phyloP scores from a whole-genome alignment of 148 eudicot species.

The Vaccinium macrocarpon region DNA sequence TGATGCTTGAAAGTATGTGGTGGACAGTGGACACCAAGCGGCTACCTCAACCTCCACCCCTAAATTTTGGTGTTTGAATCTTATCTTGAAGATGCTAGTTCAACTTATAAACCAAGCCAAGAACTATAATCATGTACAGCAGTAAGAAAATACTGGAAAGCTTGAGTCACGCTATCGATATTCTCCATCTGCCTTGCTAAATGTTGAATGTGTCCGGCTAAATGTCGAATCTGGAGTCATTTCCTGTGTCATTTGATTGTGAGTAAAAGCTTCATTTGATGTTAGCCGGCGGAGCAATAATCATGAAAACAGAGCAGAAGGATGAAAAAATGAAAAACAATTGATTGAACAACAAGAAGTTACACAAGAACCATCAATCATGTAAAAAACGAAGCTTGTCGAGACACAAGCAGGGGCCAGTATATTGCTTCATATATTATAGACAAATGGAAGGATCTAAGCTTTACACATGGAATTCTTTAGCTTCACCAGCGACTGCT shows the following conservation, averaged over 20 bases:
- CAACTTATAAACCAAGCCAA: background rate
- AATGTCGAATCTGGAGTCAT: background rate
- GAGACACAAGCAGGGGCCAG: background rate
- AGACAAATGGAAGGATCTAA: conserved; percentile 25
- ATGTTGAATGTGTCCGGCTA: background rate
- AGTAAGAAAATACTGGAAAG: background rate
- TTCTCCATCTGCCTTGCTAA: background rate
- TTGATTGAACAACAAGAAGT: background rate
- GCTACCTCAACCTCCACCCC: too few relatives aligned
- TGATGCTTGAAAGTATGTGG: too few relatives aligned
- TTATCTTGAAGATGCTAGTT: background rate
- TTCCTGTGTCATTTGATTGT: background rate
- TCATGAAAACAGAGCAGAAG: background rate
- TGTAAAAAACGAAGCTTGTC: background rate
- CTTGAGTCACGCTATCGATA: background rate
- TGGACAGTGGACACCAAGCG: too few relatives aligned
- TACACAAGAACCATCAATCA: background rate
- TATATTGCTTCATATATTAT: background rate
- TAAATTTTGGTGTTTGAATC: background rate
- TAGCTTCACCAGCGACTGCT: conserved; percentile 69
- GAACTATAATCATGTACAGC: background rate
- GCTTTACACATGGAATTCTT: conserved; percentile 71
- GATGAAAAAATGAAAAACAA: background rate
- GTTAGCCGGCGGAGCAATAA: background rate
- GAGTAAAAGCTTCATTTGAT: background rate